Evolutionary conservation across 352 stramenopile species (phyloP), one percentile per base, ranked within the genome.

Genomic region (Phytopythium montanum): DNA sequence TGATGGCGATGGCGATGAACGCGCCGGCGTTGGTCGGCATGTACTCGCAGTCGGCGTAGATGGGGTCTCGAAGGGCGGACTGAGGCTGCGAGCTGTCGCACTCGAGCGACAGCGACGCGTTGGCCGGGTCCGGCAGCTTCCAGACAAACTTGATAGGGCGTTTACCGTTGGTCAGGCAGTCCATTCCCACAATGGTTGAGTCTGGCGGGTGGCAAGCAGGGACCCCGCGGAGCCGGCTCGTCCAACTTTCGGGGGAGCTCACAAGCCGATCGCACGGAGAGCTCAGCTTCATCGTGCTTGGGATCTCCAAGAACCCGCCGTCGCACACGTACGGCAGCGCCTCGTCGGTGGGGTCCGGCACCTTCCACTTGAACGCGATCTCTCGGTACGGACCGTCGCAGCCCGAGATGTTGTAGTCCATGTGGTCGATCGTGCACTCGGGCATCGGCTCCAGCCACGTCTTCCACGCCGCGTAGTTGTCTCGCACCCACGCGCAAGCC

Each of bases 401-500:
- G 8, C 61, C 71, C 0, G 58, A 55, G 5, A 79, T 63, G 12
- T 51, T 38, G 49, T 70, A 73, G 23, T 61, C 2, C 19, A 81
- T 70, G 39, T 83, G 61, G 0, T 39, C 29, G 4, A 83, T 58
- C 1, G 67, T 74, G 25, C 73, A 81, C 9, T 75, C 9, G 0
- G 70, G 73, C 25, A 81, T 0, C 5, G 57, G 70, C 5, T 78
- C 62, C 4, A 83, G 13, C 79, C 76, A 89, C 0, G 64, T 50
- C 23, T 54, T 69, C 79, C 76, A 89, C 6, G 52, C 51, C 23
- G 66, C 60, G 44, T 85, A 89, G 54, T 87, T 87, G 0, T 52
- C 38, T 34, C 72, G 70, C 13, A 86, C 56, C 75, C 75, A 89
- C 21, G 66, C 69, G 51, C 76, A 88, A 4, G 76, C 65, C 0